These are phyloP conservation scores for Erythrophleum fordii DNA, from an alignment of 306 rosid genomes.

Conservation along the genomic window DNA sequence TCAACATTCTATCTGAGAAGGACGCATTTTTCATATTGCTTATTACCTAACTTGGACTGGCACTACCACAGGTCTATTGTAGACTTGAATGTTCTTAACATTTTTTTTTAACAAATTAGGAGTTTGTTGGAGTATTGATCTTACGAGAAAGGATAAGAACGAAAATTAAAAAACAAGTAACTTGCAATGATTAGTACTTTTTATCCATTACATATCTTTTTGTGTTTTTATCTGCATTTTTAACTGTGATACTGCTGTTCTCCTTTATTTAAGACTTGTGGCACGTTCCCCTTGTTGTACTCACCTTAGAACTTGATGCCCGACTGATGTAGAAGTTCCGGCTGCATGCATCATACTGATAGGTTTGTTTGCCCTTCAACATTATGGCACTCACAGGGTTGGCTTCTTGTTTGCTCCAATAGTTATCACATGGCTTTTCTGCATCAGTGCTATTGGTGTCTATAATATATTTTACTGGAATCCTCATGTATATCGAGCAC, in stretches of 20 bases:
- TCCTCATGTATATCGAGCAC: conserved; percentile 69
- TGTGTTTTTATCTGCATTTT: conserved; percentile 23
- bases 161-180: not conserved
- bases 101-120: no score
- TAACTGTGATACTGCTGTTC: conserved; percentile 29
- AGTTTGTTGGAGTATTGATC: no score
- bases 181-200: conserved; percentile 13
- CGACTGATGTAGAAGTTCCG: conserved; percentile 87
- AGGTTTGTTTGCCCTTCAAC: conserved; percentile 91
- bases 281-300: conserved; percentile 22
- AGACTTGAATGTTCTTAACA: no score
- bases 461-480: conserved; percentile 85
- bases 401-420: conserved; percentile 94
- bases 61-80: not conserved
- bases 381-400: conserved; percentile 92
- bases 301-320: conserved; percentile 39
- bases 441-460: conserved; percentile 84
- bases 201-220: not conserved
- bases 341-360: conserved; percentile 80
- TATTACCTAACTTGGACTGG: not conserved
- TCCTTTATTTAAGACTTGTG: conserved; percentile 21
- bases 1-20: no score
- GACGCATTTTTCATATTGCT: not conserved
- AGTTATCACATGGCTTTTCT: conserved; percentile 81
- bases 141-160: not conserved